Conservation (phyloP, 2,329 filamentous ascomycete species). For the Berkeleyomyces rouxiae region DNA sequence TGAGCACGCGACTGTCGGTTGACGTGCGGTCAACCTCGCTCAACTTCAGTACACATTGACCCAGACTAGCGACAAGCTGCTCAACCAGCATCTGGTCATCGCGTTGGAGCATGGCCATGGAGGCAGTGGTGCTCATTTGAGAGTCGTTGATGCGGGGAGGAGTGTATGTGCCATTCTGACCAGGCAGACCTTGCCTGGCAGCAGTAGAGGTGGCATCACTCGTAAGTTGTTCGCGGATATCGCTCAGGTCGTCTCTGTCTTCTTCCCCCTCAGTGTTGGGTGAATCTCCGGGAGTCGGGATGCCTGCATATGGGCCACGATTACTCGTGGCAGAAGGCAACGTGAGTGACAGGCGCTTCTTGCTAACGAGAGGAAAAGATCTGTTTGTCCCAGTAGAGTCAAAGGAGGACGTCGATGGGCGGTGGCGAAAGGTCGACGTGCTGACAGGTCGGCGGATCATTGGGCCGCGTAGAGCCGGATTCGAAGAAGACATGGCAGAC, state of each 20-base stretch:
- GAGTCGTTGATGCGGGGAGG: slow-evolving; percentile 24
- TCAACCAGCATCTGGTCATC: slow-evolving; percentile 46
- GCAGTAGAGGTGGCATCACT: slow-evolving; percentile 2
- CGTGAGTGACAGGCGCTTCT: slow-evolving; percentile 25
- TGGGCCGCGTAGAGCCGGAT: slow-evolving; percentile 5
- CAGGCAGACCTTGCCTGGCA: not conserved
- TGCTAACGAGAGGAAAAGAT: slow-evolving; percentile 42
- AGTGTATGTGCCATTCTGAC: slow-evolving; percentile 23
- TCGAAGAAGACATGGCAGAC: slow-evolving; percentile 11
- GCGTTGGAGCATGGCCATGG: slow-evolving; percentile 30
- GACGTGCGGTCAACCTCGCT: slow-evolving; percentile 37
- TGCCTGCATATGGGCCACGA: slow-evolving; percentile 21
- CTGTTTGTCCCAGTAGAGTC: slow-evolving; percentile 42
- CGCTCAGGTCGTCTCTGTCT: slow-evolving; percentile 28
- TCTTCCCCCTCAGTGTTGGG: slow-evolving; percentile 32
- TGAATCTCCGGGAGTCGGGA: slow-evolving; percentile 32
- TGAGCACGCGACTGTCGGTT: slow-evolving; percentile 45
- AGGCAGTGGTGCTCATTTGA: slow-evolving; percentile 17
- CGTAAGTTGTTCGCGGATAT: slow-evolving; percentile 5
- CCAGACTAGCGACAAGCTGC: slow-evolving; percentile 40
- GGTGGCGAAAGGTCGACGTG: slow-evolving; percentile 26
- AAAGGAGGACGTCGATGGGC: slow-evolving; percentile 39
- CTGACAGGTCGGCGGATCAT: slow-evolving; percentile 29
- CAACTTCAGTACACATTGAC: slow-evolving; percentile 42
- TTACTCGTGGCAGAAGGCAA: not conserved